Evolutionary conservation across 129 eudicot genomes (phyloP).

Genomic region (Kitagawia praeruptora): DNA sequence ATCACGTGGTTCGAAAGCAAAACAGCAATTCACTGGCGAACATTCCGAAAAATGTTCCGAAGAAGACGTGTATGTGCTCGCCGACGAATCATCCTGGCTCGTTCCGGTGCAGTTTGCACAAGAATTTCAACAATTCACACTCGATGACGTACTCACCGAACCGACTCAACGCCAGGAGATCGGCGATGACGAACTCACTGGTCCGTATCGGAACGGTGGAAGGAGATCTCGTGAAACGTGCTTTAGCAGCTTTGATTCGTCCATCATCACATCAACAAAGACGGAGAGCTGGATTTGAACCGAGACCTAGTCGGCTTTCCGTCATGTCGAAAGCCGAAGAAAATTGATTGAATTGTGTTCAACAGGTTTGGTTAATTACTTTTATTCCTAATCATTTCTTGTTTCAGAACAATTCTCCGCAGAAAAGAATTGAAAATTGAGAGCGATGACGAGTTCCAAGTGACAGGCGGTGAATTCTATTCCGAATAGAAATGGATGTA

Average conservation of each 20-base stretch:
- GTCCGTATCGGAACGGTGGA: conserved; percentile 93
- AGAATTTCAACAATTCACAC: conserved; percentile 29
- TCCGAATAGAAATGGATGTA: background rate
- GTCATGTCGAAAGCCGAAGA: conserved; percentile 73
- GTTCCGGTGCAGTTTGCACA: conserved; percentile 77
- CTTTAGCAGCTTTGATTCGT: conserved; percentile 79
- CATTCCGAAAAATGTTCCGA: conserved; percentile 44
- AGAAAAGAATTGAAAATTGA: no score
- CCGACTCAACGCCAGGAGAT: conserved; percentile 63
- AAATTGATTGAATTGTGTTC: conserved; percentile 16
- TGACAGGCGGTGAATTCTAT: no score
- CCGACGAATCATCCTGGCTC: conserved; percentile 97
- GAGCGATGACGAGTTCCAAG: no score
- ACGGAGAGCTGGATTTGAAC: conserved; percentile 60
- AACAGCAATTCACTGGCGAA: conserved; percentile 34
- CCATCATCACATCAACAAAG: conserved; percentile 91
- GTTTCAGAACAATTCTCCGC: conserved; percentile 4
- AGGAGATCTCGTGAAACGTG: conserved; percentile 90
- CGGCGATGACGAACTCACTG: conserved; percentile 94
- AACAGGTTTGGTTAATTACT: conserved; percentile 43
- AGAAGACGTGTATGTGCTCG: conserved; percentile 82
- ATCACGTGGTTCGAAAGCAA: conserved; percentile 51
- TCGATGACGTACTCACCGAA: conserved; percentile 54
- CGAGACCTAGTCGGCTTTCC: conserved; percentile 70
- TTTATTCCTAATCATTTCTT: conserved; percentile 23